A percentile compares a stretch with the other conserved stretches of the same genome.
phyloP scores from a whole-genome alignment of 768 basidiomycete species.

The Naematelia aurantialba region DNA sequence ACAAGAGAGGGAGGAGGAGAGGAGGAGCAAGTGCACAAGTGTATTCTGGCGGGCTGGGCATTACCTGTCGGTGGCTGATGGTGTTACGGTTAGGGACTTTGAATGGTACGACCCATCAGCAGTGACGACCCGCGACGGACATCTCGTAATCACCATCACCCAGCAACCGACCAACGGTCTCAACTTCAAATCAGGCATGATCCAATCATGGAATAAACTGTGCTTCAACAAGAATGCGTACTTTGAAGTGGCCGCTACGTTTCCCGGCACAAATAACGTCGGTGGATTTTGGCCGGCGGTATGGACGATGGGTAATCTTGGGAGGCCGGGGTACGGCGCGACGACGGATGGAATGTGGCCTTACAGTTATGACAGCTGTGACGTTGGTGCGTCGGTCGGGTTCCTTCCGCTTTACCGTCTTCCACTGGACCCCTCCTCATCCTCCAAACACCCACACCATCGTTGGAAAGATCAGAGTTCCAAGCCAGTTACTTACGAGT shows the following conservation, averaged over 20 bases:
- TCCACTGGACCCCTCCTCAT: too few species aligned
- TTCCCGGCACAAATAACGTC: slow-evolving; percentile 40
- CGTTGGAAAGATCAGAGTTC: too few species aligned
- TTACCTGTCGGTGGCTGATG: too few species aligned
- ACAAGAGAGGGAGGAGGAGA: neutral
- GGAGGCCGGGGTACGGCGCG: slow-evolving; percentile 84
- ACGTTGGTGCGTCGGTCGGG: slow-evolving; percentile 39
- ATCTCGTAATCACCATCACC: slow-evolving; percentile 69
- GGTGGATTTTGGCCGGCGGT: slow-evolving; percentile 56
- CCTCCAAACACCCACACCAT: too few species aligned
- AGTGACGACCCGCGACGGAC: slow-evolving; percentile 68
- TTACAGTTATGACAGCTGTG: slow-evolving; percentile 48
- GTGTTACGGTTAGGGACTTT: slow-evolving; percentile 43
- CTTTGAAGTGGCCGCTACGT: slow-evolving; percentile 59
- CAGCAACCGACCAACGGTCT: slow-evolving; percentile 65
- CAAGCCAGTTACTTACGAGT: too few species aligned
- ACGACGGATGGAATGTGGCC: slow-evolving; percentile 64
- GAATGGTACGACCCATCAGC: slow-evolving; percentile 83
- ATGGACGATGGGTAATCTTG: slow-evolving; percentile 71
- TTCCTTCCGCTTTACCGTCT: too few species aligned
- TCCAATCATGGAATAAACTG: slow-evolving; percentile 70
- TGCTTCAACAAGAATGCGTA: slow-evolving; percentile 83
- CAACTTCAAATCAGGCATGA: slow-evolving; percentile 57
- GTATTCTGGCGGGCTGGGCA: too few species aligned
- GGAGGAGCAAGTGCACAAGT: too few species aligned